Conservation (phyloP, 1,139 yeast genomes). For the Sugiyamaella neomexicana region DNA sequence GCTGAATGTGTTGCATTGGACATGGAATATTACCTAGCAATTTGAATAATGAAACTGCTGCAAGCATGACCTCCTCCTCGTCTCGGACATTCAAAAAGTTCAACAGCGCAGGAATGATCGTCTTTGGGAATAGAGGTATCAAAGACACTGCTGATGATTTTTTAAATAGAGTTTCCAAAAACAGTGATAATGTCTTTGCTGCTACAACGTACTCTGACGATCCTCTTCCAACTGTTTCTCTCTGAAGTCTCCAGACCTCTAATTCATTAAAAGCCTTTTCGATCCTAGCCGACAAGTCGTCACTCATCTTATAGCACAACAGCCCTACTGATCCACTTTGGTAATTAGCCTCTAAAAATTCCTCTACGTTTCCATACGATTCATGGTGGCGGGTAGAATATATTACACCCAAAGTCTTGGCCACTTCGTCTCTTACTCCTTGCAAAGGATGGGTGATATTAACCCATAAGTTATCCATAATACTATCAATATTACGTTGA, state of each 20-base stretch:
- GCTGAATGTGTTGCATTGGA: slow-evolving; percentile 46
- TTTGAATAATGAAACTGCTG: slow-evolving; percentile 55
- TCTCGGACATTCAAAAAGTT: slow-evolving; percentile 71
- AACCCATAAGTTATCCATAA: slow-evolving; percentile 51
- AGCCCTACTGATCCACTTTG: slow-evolving; percentile 42
- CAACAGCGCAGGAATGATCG: slow-evolving; percentile 71
- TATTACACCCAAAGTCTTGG: slow-evolving; percentile 59
- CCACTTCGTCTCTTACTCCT: slow-evolving; percentile 71
- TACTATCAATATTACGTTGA: slow-evolving; percentile 48
- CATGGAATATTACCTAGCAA: slow-evolving; percentile 61
- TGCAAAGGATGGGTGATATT: slow-evolving; percentile 53
- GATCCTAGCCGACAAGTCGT: slow-evolving; percentile 36
- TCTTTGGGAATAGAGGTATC: slow-evolving; percentile 40
- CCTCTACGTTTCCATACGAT: slow-evolving; percentile 47
- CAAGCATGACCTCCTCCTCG: slow-evolving; percentile 68
- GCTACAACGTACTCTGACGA: slow-evolving; percentile 39
- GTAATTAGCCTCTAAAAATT: slow-evolving; percentile 47
- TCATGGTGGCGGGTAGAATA: slow-evolving; percentile 56
- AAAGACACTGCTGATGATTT: slow-evolving; percentile 32
- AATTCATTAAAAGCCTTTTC: slow-evolving; percentile 47
- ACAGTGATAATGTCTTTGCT: slow-evolving; percentile 38
- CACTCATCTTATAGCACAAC: slow-evolving; percentile 36
- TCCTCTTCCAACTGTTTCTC: slow-evolving; percentile 22
- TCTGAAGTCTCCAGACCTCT: slow-evolving; percentile 46
- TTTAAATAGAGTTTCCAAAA: slow-evolving; percentile 31